Conservation (phyloP, 2,329 filamentous ascomycete genomes). For the Xylaria sp. region DNA sequence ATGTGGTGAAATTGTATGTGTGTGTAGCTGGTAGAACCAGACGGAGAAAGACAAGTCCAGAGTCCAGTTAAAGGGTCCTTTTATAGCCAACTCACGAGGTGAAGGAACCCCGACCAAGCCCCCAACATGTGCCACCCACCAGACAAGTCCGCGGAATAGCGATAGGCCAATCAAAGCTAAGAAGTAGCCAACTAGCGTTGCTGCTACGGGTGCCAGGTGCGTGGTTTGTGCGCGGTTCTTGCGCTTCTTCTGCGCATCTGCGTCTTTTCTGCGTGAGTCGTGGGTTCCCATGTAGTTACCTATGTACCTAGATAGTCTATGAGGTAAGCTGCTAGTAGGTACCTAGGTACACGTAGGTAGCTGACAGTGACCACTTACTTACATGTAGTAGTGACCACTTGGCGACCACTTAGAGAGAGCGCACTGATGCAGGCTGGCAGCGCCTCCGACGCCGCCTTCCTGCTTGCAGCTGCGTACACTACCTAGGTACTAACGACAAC, state of each 20-base stretch:
- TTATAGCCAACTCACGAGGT: slow-evolving; percentile 26
- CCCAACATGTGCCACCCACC: slow-evolving; percentile 12
- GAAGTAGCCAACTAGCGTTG: background rate
- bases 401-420: too few species aligned
- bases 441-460: too few species aligned
- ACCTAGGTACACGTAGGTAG: background rate
- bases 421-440: too few species aligned
- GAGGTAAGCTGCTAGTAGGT: too few species aligned
- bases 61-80: slow-evolving; percentile 8
- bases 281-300: too few species aligned
- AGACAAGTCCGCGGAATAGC: slow-evolving; percentile 14
- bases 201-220: slow-evolving; percentile 17
- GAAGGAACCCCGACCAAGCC: background rate
- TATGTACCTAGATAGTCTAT: too few species aligned
- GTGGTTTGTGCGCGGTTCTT: slow-evolving; percentile 29
- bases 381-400: too few species aligned
- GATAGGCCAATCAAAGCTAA: slow-evolving; percentile 22
- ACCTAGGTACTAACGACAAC: too few species aligned
- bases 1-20: background rate
- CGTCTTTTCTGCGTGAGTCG: slow-evolving; percentile 39
- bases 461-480: too few species aligned
- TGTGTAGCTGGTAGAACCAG: background rate
- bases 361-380: background rate
- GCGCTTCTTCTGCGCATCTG: slow-evolving; percentile 24
- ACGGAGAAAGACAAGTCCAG: background rate